Evolutionary conservation across 176 grass and related monocot genomes (phyloP), one percentile per base, ranked within the genome.

Genomic region (Neostapfia colusana): DNA sequence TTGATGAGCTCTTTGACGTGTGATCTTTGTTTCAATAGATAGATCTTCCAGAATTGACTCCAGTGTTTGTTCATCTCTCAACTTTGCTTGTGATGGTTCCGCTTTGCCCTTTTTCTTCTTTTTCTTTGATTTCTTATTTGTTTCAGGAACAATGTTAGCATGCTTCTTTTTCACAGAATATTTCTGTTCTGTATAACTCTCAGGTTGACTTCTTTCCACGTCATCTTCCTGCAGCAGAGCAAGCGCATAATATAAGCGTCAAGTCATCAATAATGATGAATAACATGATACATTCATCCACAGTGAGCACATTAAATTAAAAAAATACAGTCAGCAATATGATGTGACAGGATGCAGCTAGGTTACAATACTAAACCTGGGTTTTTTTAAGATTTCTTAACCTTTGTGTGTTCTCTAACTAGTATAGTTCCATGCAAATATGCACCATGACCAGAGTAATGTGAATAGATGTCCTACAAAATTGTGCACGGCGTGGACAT

Each of bases 81-180:
- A 72, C 23, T 90, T 97, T 15, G 35, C 53, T 70, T 23, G 25
- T 10, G 55, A 31, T 60, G 60, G 70, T 63, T 82, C 82, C 7
- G 48, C 77, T 73, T 99, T 99, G 56, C 65, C 79, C 67, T 89
- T 99, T 84, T 95, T 99, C 83, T 95, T 95, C 84, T 95, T 99
- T 85, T 92, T 99, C 91, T 95, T 99, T 63, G 85, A 90, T 88
- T 99, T 99, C 65, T 80, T 81, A 36, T 89, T 95, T 84, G 87
- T 79, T 76, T 82, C 77, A 13, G 65, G 63, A 83, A 78, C 73
- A 77, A 13, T 24, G 10, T 34, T 66, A 9, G 37, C 49, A 78
- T 53, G 65, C 59, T 77, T 90, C 31, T 70, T 85, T 69, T 64
- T 73, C 67, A 68, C 48, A 84, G 37, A 55, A 80, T 88, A 73